Conservation (phyloP, 441 rosid genomes). For the Rhodomyrtus psidioides region DNA sequence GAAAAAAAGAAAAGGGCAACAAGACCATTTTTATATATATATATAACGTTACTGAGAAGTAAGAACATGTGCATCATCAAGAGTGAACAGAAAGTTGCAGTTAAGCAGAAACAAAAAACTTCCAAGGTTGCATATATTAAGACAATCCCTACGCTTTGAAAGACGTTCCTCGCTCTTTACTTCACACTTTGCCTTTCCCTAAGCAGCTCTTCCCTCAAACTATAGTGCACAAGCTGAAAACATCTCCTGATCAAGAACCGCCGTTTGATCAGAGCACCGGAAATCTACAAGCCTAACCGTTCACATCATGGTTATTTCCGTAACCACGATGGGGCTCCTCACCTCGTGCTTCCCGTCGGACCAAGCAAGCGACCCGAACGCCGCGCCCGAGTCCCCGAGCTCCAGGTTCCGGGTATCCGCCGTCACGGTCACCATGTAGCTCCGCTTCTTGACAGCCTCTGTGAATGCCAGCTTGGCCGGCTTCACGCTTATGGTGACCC, state of each 20-base stretch:
- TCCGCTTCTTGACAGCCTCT: constrained; percentile 35
- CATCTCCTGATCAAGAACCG: constrained; percentile 17
- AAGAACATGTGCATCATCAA: not conserved
- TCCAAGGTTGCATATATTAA: not conserved
- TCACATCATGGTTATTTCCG: constrained; percentile 51
- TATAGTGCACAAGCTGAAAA: not conserved
- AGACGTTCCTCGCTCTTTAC: not conserved
- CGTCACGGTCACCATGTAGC: constrained; percentile 44
- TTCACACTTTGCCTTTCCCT: not conserved
- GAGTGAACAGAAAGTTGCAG: not conserved
- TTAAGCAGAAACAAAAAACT: not conserved
- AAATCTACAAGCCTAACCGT: not conserved
- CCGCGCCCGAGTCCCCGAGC: constrained; percentile 54
- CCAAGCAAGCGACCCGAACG: constrained; percentile 69
- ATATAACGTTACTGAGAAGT: not conserved
- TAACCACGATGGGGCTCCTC: constrained; percentile 63
- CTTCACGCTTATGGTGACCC: constrained; percentile 50
- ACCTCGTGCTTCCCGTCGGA: constrained; percentile 63
- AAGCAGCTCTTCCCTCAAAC: not conserved
- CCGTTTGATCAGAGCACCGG: constrained; percentile 21
- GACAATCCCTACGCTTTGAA: not conserved
- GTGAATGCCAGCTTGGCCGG: constrained; percentile 47
- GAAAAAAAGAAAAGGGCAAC: not conserved
- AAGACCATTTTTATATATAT: not conserved
- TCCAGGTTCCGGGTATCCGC: constrained; percentile 38